Percentiles rank a stretch among this genome's conserved stretches.
phyloP scores from a whole-genome alignment of 2,329 filamentous ascomycete genomes.

The Drechslerella dactyloides region DNA sequence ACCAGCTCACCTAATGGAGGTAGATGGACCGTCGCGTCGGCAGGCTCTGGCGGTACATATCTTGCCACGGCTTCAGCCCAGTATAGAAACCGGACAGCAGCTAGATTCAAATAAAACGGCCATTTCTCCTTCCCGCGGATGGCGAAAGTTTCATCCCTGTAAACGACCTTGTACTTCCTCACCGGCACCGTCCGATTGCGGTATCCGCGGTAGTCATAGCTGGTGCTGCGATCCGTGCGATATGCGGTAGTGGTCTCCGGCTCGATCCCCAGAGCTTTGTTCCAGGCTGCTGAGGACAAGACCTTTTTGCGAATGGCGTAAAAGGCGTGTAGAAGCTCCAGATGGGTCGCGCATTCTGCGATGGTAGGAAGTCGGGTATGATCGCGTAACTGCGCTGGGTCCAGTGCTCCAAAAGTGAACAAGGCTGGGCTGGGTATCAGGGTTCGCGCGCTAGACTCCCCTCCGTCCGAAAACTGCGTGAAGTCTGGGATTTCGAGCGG shows the following conservation, averaged over 20 bases:
- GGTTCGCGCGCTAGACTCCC: background rate
- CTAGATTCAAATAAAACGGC: constrained; percentile 3
- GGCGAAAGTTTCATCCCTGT: background rate
- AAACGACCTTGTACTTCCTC: background rate
- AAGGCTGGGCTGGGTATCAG: background rate
- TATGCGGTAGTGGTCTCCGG: background rate
- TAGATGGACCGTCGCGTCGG: background rate
- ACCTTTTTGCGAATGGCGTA: constrained; percentile 65
- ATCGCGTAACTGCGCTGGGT: too few species aligned
- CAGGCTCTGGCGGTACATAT: background rate
- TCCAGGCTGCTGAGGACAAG: background rate
- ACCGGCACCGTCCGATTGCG: background rate
- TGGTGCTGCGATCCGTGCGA: background rate
- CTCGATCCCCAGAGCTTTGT: background rate
- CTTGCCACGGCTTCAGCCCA: background rate
- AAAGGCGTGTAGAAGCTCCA: constrained; percentile 74
- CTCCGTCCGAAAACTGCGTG: too few species aligned
- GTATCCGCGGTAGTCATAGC: background rate
- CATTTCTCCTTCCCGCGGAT: constrained; percentile 1
- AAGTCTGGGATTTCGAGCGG: too few species aligned
- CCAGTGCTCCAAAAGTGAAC: background rate
- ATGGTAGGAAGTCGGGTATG: constrained; percentile 30
- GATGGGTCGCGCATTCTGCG: constrained; percentile 69
- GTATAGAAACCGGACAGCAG: background rate
- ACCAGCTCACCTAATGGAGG: background rate